These are phyloP conservation scores for Spirogloea muscicola DNA, from an alignment of 139 green algal species.

Conservation along the genomic window DNA sequence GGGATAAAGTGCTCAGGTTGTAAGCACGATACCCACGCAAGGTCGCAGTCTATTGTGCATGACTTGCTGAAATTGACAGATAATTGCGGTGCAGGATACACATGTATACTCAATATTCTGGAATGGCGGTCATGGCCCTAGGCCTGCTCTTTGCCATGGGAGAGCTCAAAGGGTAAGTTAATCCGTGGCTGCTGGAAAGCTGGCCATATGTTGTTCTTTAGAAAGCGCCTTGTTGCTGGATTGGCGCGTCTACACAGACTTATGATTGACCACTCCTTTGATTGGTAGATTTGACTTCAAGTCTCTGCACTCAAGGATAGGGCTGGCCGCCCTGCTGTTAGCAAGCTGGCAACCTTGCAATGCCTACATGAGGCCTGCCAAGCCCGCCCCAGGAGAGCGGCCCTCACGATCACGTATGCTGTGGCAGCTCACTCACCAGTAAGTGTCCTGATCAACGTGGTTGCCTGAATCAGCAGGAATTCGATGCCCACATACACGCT, in stretches of 20 bases:
- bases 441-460: conserved; percentile 5
- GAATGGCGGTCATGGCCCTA: neutral
- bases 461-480: no score
- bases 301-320: conserved; percentile 31
- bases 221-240: neutral
- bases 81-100: conserved; percentile 12
- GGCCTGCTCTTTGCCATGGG: conserved; percentile 38
- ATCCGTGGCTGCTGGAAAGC: no score
- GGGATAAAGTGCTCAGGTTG: no score
- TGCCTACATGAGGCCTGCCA: conserved; percentile 26
- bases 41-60: neutral
- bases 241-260: neutral
- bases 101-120: conserved; percentile 21
- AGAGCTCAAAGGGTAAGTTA: conserved; percentile 29
- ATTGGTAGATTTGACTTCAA: conserved; percentile 30
- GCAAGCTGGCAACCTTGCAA: conserved; percentile 37
- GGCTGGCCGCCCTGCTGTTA: conserved; percentile 20
- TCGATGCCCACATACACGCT: no score
- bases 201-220: neutral
- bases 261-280: neutral
- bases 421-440: conserved; percentile 42
- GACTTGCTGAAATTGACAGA: neutral
- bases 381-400: conserved; percentile 16
- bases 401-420: conserved; percentile 6
- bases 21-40: no score